Base-by-base conservation (phyloP, 225 moss, liverwort and hornwort genomes). In the Bryoerythrophyllum caledonicum region DNA sequence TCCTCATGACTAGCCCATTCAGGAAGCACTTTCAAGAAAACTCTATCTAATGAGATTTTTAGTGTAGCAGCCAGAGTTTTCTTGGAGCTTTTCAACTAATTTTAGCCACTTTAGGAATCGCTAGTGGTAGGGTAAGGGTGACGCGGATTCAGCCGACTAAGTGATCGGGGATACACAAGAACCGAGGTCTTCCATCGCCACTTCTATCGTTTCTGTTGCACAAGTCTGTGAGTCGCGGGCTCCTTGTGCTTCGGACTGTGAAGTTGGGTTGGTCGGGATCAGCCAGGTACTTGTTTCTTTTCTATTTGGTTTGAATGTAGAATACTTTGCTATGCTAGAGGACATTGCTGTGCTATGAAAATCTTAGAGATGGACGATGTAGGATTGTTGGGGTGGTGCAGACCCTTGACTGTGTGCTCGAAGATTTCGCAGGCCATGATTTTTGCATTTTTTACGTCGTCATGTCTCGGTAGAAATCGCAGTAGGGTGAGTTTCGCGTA, bases 211-310 rank as follows among this genome's bases (percentile, higher is more conserved):
- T n/a, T n/a, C n/a, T n/a, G n/a, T n/a, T n/a, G n/a, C n/a, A n/a
- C n/a, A n/a, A n/a, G n/a, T n/a, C 4, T 54, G 53, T 16, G 44
- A 8, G 11, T 44, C 8, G 55, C 16, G n/a, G 11, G 51, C 32
- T 60, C 13, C n/a, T 46, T 46, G 44, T 20, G 44, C 44, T 60
- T 28, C 13, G 46, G 46, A 21, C 32, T 43, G 21, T 20, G 3
- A 17, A 17, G 46, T 56, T 75, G 15, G 65, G 55, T 56, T 49
- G 56, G 37, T 57, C 56, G 52, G 10, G 52, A 60, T 66, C 65
- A 27, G 20, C 6, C 62, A 77, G 61, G 76, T 72, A 44, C 26
- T 52, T 65, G 11, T 27, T 51, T 64, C 49, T 75, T 64, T 44
- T 14, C 24, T 2, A 38, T 23, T 40, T 23, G n/a, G 14, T 37